Base-by-base conservation (phyloP, 1,139 yeast genomes). In the Candida tunisiensis region DNA sequence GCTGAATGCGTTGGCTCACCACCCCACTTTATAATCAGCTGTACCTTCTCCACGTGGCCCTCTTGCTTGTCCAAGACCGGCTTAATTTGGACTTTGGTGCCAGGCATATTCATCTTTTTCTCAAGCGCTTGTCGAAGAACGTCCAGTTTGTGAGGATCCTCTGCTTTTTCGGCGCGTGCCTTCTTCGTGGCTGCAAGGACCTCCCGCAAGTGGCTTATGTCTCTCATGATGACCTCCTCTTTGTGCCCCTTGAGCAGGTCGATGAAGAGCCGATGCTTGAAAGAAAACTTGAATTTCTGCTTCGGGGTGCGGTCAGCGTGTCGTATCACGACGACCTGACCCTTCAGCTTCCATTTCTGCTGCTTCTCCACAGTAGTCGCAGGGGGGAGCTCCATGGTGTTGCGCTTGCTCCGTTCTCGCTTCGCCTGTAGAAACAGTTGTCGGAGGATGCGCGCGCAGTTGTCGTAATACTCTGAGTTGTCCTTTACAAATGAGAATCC, bases 221-320 rank as follows among this genome's bases (percentile, higher is more conserved):
- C 92, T 37, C 99, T 64, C 29, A 91, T 83, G 30, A 91, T 88
- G 17, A 91, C 95, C 47, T 91, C 98, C 47, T 83, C 95, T 38
- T 75, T 80, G 45, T 88, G 93, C 1, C 96, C 98, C 50, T 88
- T 88, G 38, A 91, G 58, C 29, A 91, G 55, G 0, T 92, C 80
- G 27, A 83, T 74, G 44, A 91, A 91, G 8, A 82, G 63, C 8
- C 83, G 85, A 2, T 92, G 74, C 41, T 77, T 74, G 58, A 91
- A 91, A 0, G 95, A 83, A 51, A 82, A 91, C 48, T 91, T 91
- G 60, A 91, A 82, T 49, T 91, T 91, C 53, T 91, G 98, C 48
- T 91, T 91, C n/a, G 98, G 98, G 0, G 98, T 91, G 49, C 99
- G 70, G 49, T 91, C 99, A 4, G 98, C 98, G 53, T 91, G 99